Evolutionary conservation across 768 basidiomycete species (phyloP).

Genomic region (Gymnopilus junonius): DNA sequence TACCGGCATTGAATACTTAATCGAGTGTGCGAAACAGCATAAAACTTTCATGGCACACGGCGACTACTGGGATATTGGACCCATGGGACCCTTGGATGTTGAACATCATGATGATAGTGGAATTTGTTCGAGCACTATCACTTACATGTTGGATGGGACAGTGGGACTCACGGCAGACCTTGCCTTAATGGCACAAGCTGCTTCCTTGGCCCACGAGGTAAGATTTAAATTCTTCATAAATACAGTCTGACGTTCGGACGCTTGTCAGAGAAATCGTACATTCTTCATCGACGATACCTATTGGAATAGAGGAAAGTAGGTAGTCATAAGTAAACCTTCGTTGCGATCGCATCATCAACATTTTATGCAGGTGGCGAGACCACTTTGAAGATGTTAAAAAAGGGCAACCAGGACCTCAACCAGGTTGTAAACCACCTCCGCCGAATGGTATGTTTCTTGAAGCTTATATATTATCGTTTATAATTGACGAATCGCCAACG

Average conservation of each 20-base stretch:
- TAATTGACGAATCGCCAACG: constrained; percentile 25
- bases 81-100: constrained; percentile 39
- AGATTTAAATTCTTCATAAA: constrained; percentile 9
- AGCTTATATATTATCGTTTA: background rate
- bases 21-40: constrained; percentile 58
- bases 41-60: constrained; percentile 50
- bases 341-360: background rate
- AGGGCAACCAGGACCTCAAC: constrained; percentile 66
- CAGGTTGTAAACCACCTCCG: constrained; percentile 63
- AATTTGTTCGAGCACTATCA: constrained; percentile 66
- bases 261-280: constrained; percentile 57
- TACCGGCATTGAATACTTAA: constrained; percentile 55
- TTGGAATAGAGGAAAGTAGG: constrained; percentile 77
- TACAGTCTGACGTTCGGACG: background rate
- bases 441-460: constrained; percentile 51
- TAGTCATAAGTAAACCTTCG: background rate
- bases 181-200: constrained; percentile 68
- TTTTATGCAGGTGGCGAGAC: constrained; percentile 59
- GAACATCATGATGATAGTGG: constrained; percentile 31
- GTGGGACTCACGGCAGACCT: constrained; percentile 71
- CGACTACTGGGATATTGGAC: constrained; percentile 53
- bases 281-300: constrained; percentile 72
- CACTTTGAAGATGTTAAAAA: constrained; percentile 60
- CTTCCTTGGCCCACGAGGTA: constrained; percentile 70
- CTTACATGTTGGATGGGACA: constrained; percentile 71